Percentiles rank a stretch among this genome's conserved stretches.
Evolutionary conservation across 2,329 filamentous ascomycete species (phyloP).

Genomic region (Tolypocladium inflatum): DNA sequence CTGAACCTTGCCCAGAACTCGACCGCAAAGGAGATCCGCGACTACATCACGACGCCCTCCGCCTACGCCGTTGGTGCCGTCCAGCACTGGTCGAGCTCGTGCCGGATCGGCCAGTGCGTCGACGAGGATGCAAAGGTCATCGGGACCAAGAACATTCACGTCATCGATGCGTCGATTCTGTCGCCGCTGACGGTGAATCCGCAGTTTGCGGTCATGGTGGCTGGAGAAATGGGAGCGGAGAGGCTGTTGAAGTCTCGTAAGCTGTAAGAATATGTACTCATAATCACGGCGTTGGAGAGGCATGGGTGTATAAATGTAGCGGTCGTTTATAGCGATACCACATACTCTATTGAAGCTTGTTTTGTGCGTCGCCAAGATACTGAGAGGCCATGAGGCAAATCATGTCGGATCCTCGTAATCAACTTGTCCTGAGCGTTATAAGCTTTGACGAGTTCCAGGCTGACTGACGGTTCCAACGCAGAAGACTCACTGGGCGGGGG

Average conservation of each 20-base stretch:
- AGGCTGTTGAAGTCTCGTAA: slow-evolving; percentile 21
- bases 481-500: no score
- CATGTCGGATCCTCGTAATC: no score
- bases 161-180: slow-evolving; percentile 40
- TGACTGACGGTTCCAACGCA: no score
- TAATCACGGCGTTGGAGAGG: neutral
- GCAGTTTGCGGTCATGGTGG: slow-evolving; percentile 44
- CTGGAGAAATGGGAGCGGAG: slow-evolving; percentile 40
- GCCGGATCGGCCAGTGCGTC: slow-evolving; percentile 39
- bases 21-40: slow-evolving; percentile 35
- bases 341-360: neutral
- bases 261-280: neutral
- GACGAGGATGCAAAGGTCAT: slow-evolving; percentile 35
- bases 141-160: slow-evolving; percentile 39
- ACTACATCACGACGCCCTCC: slow-evolving; percentile 38
- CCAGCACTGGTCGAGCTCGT: slow-evolving; percentile 44
- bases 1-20: slow-evolving; percentile 37
- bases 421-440: no score
- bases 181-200: slow-evolving; percentile 43
- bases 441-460: no score
- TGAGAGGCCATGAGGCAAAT: no score
- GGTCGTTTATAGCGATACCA: neutral
- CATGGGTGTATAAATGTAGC: neutral
- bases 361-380: no score
- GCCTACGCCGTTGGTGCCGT: slow-evolving; percentile 38